phyloP scores from a whole-genome alignment of 495 filamentous ascomycete genomes.

The Penicillium cataractarum region DNA sequence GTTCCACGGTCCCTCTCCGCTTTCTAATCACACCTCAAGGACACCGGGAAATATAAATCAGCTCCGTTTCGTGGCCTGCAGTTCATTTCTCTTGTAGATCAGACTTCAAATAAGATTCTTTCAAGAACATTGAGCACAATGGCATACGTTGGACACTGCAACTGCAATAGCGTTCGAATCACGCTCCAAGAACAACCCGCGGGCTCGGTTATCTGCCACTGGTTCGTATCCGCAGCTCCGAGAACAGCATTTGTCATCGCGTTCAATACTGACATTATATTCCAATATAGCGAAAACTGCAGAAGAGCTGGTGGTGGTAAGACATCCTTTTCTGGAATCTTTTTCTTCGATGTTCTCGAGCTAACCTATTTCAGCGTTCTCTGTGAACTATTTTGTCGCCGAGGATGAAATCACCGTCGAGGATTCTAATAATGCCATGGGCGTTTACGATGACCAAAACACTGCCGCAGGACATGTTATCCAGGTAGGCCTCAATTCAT shows the following conservation, averaged over 20 bases:
- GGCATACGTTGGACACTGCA: slow-evolving; percentile 37
- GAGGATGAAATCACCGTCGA: slow-evolving; percentile 26
- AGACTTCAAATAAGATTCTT: background rate
- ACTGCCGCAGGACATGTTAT: slow-evolving; percentile 17
- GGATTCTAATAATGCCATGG: slow-evolving; percentile 19
- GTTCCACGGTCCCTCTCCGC: background rate
- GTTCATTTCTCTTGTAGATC: background rate
- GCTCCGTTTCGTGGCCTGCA: too few species aligned
- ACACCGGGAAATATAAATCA: too few species aligned
- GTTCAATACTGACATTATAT: background rate
- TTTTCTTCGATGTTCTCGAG: background rate
- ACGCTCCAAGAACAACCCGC: slow-evolving; percentile 31
- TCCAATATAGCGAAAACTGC: slow-evolving; percentile 24
- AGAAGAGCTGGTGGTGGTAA: slow-evolving; percentile 28
- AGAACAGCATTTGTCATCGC: background rate
- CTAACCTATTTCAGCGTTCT: slow-evolving; percentile 23
- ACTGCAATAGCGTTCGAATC: slow-evolving; percentile 32
- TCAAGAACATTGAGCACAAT: slow-evolving; percentile 12
- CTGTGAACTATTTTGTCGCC: slow-evolving; percentile 30
- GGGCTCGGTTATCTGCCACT: slow-evolving; percentile 29
- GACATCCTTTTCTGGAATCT: background rate
- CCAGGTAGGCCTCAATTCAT: slow-evolving; percentile 12
- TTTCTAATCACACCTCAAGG: too few species aligned
- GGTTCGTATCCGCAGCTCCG: slow-evolving; percentile 17
- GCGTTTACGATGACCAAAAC: slow-evolving; percentile 14